Conservation (phyloP, 805 yeast genomes). For the Cyberlindnera euphorbiae region DNA sequence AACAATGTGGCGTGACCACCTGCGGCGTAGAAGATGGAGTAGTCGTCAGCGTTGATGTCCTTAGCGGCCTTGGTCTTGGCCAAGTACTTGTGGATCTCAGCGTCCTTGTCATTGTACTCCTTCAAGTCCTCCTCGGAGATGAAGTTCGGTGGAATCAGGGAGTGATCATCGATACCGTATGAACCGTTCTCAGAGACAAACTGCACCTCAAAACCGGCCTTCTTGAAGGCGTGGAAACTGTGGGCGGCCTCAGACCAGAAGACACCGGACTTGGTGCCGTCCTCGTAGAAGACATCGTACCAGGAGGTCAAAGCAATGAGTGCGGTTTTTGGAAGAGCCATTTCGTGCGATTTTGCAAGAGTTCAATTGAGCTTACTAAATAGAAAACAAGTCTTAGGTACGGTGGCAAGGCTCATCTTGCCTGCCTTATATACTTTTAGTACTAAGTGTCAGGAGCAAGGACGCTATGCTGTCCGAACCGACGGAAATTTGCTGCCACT, state of each 20-base stretch:
- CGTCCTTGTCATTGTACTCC: slow-evolving; percentile 33
- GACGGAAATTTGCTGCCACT: too few species aligned
- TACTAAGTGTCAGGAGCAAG: too few species aligned
- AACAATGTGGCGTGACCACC: slow-evolving; percentile 63
- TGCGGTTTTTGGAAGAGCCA: slow-evolving; percentile 30
- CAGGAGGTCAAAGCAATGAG: slow-evolving; percentile 40
- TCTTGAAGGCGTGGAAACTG: slow-evolving; percentile 45
- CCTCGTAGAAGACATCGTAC: slow-evolving; percentile 45
- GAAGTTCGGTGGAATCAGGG: slow-evolving; percentile 34
- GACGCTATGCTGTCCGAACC: too few species aligned
- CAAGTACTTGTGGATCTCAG: slow-evolving; percentile 37
- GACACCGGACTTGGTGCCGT: slow-evolving; percentile 58
- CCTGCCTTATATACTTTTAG: too few species aligned
- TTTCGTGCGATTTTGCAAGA: slow-evolving; percentile 2
- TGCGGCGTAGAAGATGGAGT: slow-evolving; percentile 52
- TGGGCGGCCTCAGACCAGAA: slow-evolving; percentile 56
- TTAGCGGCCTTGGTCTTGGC: slow-evolving; percentile 40
- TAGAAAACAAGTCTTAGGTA: too few species aligned
- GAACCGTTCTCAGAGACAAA: slow-evolving; percentile 57
- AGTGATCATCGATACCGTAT: slow-evolving; percentile 55
- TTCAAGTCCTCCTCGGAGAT: slow-evolving; percentile 40
- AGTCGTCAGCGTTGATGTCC: slow-evolving; percentile 45
- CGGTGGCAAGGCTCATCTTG: too few species aligned
- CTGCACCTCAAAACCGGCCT: slow-evolving; percentile 48
- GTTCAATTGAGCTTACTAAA: too few species aligned